Conservation (phyloP, 495 filamentous ascomycete genomes). For the Penicillium macrosclerotiorum region DNA sequence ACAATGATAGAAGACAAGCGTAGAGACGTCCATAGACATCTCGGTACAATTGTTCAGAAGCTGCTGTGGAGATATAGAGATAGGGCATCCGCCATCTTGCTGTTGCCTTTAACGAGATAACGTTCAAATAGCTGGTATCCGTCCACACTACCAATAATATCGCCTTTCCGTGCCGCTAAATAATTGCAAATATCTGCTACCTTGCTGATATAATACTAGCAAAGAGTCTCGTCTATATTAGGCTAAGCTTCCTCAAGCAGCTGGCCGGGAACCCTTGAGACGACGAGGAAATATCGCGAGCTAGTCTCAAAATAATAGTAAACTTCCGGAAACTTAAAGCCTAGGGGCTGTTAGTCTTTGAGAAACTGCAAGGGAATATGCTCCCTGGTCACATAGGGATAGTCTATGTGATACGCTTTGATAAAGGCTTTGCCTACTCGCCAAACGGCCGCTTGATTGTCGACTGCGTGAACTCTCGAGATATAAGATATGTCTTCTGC, state of each 20-base stretch:
- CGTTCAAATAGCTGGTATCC: constrained; percentile 4
- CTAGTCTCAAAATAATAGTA: constrained; percentile 5
- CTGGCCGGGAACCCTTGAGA: constrained; percentile 8
- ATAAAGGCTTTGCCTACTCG: constrained; percentile 9
- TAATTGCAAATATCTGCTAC: constrained; percentile 8
- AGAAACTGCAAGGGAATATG: constrained; percentile 10
- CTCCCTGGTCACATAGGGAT: constrained; percentile 8
- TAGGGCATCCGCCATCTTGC: constrained; percentile 3
- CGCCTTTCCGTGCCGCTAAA: constrained; percentile 3
- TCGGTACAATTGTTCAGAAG: constrained; percentile 8
- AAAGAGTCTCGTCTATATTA: constrained; percentile 7
- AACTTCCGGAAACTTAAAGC: constrained; percentile 1
- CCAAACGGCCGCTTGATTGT: constrained; percentile 17
- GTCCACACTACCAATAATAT: constrained; percentile 8
- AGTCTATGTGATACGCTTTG: constrained; percentile 8
- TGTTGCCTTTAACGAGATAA: constrained; percentile 6
- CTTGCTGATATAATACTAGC: constrained; percentile 8
- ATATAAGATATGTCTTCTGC: constrained; percentile 5
- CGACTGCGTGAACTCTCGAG: constrained; percentile 8
- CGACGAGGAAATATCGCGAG: constrained; percentile 7
- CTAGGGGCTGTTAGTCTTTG: constrained; percentile 1
- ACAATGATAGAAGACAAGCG: constrained; percentile 32
- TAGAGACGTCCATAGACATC: constrained; percentile 30
- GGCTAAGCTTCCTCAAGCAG: constrained; percentile 12
- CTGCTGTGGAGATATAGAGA: constrained; percentile 6